Conservation (phyloP, 1,284 basidiomycete genomes). For the Lignosus rhinocerotis region DNA sequence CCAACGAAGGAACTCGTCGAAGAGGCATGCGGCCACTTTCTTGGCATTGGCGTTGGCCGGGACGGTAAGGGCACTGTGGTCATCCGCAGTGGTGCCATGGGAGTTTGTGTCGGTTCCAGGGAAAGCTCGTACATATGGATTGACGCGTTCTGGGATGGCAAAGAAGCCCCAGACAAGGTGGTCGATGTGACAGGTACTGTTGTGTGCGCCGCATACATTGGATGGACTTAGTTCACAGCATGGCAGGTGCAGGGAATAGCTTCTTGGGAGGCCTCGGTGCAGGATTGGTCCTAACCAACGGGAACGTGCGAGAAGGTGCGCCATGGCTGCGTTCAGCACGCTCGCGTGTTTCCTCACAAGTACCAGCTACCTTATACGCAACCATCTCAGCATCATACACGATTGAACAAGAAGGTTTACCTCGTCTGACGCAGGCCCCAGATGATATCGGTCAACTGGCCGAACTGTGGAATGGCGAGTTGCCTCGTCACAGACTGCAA, state of each 20-base stretch:
- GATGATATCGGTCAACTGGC: slow-evolving; percentile 33
- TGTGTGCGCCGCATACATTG: background rate
- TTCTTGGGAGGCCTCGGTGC: slow-evolving; percentile 86
- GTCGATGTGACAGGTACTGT: slow-evolving; percentile 80
- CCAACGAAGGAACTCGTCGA: slow-evolving; percentile 56
- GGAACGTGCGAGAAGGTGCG: slow-evolving; percentile 68
- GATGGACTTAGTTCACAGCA: background rate
- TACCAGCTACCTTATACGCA: slow-evolving; percentile 68
- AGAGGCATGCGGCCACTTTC: slow-evolving; percentile 57
- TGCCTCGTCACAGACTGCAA: slow-evolving; percentile 55
- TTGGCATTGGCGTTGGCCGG: slow-evolving; percentile 56
- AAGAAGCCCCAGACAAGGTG: slow-evolving; percentile 49
- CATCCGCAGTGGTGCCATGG: slow-evolving; percentile 77
- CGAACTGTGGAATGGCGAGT: slow-evolving; percentile 69
- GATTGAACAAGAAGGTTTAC: slow-evolving; percentile 83
- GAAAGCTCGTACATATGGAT: slow-evolving; percentile 55
- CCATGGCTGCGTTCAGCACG: background rate
- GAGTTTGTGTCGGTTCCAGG: slow-evolving; percentile 60
- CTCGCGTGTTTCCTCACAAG: slow-evolving; percentile 5
- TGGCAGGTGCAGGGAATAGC: slow-evolving; percentile 80
- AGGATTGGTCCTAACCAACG: slow-evolving; percentile 58
- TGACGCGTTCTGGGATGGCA: slow-evolving; percentile 69
- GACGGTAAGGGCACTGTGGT: slow-evolving; percentile 59
- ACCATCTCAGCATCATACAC: slow-evolving; percentile 80
- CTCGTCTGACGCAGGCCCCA: slow-evolving; percentile 37